These are phyloP conservation scores for Nakazawaea ernobii DNA, from an alignment of 805 yeast genomes.

Conservation along the genomic window DNA sequence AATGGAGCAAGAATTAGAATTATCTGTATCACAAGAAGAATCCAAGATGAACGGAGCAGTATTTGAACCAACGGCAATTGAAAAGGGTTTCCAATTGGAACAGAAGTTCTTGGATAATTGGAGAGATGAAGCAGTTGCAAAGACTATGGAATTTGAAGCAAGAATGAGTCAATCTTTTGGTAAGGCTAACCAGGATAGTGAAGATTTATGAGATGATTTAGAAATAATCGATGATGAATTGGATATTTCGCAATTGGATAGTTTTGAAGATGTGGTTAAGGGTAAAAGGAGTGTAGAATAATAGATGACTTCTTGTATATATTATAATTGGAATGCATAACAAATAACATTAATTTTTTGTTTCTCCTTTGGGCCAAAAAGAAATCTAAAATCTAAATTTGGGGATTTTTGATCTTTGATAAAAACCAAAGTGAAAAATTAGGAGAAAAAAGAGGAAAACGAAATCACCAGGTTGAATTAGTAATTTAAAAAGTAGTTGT, in stretches of 20 bases:
- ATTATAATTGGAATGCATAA: too few relatives aligned
- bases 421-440: background rate
- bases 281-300: background rate
- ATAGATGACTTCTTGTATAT: background rate
- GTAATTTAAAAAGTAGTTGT: too few relatives aligned
- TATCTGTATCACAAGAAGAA: slow-evolving; percentile 73
- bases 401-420: background rate
- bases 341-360: background rate
- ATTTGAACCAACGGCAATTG: slow-evolving; percentile 55
- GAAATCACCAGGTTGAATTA: too few relatives aligned
- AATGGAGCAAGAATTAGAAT: slow-evolving; percentile 75
- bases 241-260: slow-evolving; percentile 3
- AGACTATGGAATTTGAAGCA: slow-evolving; percentile 52
- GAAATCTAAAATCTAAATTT: background rate
- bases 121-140: slow-evolving; percentile 63
- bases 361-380: background rate
- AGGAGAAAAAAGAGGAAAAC: background rate
- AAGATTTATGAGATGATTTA: too few relatives aligned
- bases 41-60: slow-evolving; percentile 80
- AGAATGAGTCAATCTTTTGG: slow-evolving; percentile 18
- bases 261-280: slow-evolving; percentile 5
- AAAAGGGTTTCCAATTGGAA: slow-evolving; percentile 67
- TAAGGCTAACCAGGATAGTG: slow-evolving; percentile 13
- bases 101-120: slow-evolving; percentile 66
- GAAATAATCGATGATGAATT: too few relatives aligned